Evolutionary conservation across 73 alveolate genomes (phyloP).

Genomic region (Paraurostyla sp.): DNA sequence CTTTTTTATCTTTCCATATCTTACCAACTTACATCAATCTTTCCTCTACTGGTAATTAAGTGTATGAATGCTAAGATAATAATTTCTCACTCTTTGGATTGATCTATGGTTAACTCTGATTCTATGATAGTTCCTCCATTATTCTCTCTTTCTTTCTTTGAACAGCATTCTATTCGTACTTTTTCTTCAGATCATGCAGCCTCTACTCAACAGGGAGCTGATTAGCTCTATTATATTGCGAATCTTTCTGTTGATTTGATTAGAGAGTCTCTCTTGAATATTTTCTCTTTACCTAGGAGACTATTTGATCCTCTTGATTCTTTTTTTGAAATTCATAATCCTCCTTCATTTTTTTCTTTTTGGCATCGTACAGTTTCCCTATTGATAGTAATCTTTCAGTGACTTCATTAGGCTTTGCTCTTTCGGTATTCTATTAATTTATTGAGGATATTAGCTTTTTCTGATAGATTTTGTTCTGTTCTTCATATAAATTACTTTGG

Average conservation of each 20-base stretch:
- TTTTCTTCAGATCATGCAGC: background rate
- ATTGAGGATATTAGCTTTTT: background rate
- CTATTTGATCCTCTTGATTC: background rate
- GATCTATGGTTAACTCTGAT: background rate
- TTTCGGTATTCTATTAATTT: background rate
- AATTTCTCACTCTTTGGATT: background rate
- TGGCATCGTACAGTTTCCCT: conserved; percentile 38
- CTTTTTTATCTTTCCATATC: conserved; percentile 52
- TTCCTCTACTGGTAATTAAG: conserved; percentile 1
- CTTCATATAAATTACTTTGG: background rate
- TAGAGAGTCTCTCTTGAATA: background rate
- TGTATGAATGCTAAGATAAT: background rate
- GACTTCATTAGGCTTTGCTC: conserved; percentile 22
- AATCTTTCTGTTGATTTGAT: too few relatives aligned
- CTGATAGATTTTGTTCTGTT: background rate
- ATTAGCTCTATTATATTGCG: too few relatives aligned
- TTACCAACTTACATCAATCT: conserved; percentile 23
- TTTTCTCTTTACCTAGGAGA: background rate
- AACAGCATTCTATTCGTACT: conserved; percentile 15
- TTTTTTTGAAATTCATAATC: background rate
- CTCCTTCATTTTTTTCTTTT: background rate
- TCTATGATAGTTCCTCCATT: background rate
- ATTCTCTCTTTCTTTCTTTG: conserved; percentile 7
- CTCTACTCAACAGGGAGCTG: conserved; percentile 19
- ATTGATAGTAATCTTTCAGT: conserved; percentile 31